Conservation (phyloP, 768 basidiomycete species). For the Tylopilus intermedius region DNA sequence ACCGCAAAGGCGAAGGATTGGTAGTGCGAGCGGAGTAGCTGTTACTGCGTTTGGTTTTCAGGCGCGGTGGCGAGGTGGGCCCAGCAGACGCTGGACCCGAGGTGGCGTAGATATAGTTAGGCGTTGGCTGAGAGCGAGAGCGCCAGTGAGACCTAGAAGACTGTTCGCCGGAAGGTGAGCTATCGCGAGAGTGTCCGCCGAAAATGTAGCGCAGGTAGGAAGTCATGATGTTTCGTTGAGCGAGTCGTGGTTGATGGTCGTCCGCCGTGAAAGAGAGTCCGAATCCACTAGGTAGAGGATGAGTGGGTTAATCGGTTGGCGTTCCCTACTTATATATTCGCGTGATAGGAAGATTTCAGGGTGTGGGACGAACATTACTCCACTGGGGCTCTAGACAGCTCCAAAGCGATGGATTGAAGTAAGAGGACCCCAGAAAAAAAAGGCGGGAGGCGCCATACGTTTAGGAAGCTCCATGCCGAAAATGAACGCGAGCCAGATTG, state of each 20-base stretch:
- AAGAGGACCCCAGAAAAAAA: constrained; percentile 31
- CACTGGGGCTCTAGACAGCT: constrained; percentile 19
- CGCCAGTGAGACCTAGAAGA: constrained; percentile 40
- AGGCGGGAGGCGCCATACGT: constrained; percentile 11
- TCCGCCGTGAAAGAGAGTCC: constrained; percentile 9
- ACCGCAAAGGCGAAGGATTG: constrained; percentile 39
- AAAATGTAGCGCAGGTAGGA: constrained; percentile 49
- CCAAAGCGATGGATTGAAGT: constrained; percentile 29
- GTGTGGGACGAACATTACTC: constrained; percentile 14
- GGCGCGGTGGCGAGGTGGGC: constrained; percentile 35
- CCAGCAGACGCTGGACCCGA: constrained; percentile 24
- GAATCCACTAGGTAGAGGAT: constrained; percentile 10
- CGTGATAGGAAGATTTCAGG: constrained; percentile 19
- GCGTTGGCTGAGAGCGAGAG: constrained; percentile 36
- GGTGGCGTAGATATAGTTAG: constrained; percentile 40
- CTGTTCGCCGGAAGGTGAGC: constrained; percentile 21
- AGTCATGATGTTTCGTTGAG: constrained; percentile 34
- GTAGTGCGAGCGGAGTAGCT: constrained; percentile 36
- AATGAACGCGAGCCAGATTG: constrained; percentile 14
- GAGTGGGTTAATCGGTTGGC: not conserved
- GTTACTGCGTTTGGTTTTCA: constrained; percentile 37
- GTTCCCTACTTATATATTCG: constrained; percentile 24
- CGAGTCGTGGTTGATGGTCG: constrained; percentile 19
- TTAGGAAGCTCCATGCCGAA: constrained; percentile 22
- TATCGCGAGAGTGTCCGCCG: constrained; percentile 31